Base-by-base conservation (phyloP, 176 grass and related monocot genomes). In the Oryza rufipogon region DNA sequence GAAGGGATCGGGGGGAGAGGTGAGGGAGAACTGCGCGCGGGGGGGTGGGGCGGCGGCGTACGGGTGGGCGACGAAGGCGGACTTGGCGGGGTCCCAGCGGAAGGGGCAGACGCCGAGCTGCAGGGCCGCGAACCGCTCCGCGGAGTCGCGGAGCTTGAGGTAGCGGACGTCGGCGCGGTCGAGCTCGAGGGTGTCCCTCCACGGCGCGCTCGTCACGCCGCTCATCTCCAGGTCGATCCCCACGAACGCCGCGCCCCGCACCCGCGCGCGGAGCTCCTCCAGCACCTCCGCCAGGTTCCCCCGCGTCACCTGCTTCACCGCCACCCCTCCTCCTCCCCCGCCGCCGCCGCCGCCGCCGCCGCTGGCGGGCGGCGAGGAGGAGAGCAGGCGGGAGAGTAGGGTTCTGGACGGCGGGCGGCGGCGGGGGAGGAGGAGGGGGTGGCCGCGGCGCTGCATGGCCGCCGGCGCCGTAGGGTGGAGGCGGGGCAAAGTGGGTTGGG, bases 91-190 rank as follows among this genome's bases (percentile, higher is more conserved):
- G 78, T 97, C 87, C 94, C 94, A 97, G 60, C 84, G 88, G 81
- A 98, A 98, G 74, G 96, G 96, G 91, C 93, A 98, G 44, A 98
- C 85, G 14, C 96, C 96, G 69, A 98, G 87, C 81, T 98, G 96
- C 41, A 98, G 68, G 5, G 89, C 82, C 44, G 91, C 89, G 73
- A 98, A 98, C 36, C 80, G 86, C 79, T 88, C 71, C 7, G 93
- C 91, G 42, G 96, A 93, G 80, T 95, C 91, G 6, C 86, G 81
- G 64, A 98, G 66, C 75, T 95, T 98, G 87, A 98, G 89, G 74
- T 92, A 98, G 2, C 91, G 89, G 67, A 95, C 93, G 63, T 95
- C 93, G 70, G 87, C 76, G 77, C 93, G 83, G 86, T 98, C 96
- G 82, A 95, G 84, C 84, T 93, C 96, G 66, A 95, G 89, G 66